Conservation (phyloP, 768 basidiomycete species). For the Kwoniella newhampshirensis region DNA sequence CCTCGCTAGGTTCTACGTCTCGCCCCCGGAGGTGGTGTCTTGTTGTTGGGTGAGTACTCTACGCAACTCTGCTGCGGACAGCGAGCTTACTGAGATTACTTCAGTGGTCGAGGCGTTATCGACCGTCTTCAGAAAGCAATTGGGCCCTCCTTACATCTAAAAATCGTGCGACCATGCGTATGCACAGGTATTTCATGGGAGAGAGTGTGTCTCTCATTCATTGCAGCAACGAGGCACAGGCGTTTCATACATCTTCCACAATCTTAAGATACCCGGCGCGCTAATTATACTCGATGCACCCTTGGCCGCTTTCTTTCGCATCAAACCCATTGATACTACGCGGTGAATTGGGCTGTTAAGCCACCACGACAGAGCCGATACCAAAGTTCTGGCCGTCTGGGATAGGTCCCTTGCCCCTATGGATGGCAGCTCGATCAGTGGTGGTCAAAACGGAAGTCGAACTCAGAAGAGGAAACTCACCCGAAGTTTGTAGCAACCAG, state of each 20-base stretch:
- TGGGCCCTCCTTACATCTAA: conserved; percentile 51
- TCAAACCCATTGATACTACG: too few relatives aligned
- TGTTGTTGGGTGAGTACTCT: conserved; percentile 65
- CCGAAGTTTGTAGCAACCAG: conserved; percentile 28
- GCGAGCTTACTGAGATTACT: neutral
- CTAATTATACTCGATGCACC: too few relatives aligned
- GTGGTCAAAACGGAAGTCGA: neutral
- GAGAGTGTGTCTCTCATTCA: neutral
- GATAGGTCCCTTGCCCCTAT: conserved; percentile 20
- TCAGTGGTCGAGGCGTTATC: conserved; percentile 52
- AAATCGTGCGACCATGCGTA: neutral
- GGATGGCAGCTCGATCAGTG: neutral
- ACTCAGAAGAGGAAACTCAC: conserved; percentile 1
- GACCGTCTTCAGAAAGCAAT: conserved; percentile 45
- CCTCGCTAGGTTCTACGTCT: conserved; percentile 62
- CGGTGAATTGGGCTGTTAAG: too few relatives aligned
- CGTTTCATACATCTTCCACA: neutral
- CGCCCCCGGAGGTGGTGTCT: conserved; percentile 91
- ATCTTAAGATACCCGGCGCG: too few relatives aligned
- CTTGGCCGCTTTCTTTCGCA: too few relatives aligned
- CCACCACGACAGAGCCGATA: conserved; percentile 26
- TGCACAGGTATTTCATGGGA: neutral
- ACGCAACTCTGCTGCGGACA: neutral
- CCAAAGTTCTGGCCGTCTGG: conserved; percentile 31
- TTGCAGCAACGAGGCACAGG: neutral